Evolutionary conservation across 225 moss, liverwort and hornwort genomes (phyloP), one percentile per base, ranked within the genome.

Genomic region (Thuidium tamariscinum): DNA sequence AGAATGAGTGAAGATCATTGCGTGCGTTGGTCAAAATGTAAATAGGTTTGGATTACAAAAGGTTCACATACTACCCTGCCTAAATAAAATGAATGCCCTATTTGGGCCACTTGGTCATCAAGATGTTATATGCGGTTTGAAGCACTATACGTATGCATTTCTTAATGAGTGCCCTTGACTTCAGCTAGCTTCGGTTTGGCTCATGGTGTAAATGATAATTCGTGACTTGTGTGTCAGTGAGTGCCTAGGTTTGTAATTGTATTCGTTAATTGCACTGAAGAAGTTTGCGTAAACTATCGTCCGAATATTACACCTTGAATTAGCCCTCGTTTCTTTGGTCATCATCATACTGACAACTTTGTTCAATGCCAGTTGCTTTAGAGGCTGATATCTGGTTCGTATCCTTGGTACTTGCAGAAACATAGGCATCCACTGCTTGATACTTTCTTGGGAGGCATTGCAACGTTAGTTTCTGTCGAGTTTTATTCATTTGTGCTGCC

Each of bases 401-500:
- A 39, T 81, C 81, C 44, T 85, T 62, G 79, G 66, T 60, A 22
- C 66, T 44, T 91, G 78, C 94, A 98, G 98, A 92, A 89, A 82
- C 76, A 86, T 73, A 89, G 88, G 26, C 91, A 88, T 91, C 94
- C 92, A 41, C 83, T 67, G 57, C 87, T 94, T 81, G 98, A 98
- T 86, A 67, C 62, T 29, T 67, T 94, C 60, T 88, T 98, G 67
- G 92, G 96, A 55, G 86, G 94, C 39, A 74, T 95, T 79, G 96
- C 98, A 49, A 90, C 89, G 61, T 82, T 92, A 52, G 96, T 96
- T 67, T 98, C 98, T 51, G 92, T 94, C 85, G 95, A 94, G 82
- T 98, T 98, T 86, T 98, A 98, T 89, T 93, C 95, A 13, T 88
- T 94, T 49, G 95, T 95, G 90, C 90, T 98, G 85, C 98, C 98